Base-by-base conservation (phyloP, 208 protist genomes). In the Naegleria gruberi region DNA sequence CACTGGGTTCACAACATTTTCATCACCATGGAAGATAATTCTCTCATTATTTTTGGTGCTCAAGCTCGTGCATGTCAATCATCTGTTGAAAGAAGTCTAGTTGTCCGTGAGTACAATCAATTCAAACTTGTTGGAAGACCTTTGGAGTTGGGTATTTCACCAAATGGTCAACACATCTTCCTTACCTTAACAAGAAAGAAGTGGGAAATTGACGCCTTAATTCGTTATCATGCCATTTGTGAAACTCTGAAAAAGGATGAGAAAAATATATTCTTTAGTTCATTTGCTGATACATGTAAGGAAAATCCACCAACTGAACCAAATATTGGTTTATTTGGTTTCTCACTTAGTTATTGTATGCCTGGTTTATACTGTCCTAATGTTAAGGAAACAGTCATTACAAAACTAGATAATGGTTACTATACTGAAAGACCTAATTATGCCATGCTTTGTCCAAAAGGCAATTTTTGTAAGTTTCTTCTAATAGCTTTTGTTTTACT, bases 141-240 rank as follows among this genome's bases (percentile, higher is more conserved):
- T 19, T 30, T 65, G 15, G 19, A 65, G 2, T 30, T 23, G 10
- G 12, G 44, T 17, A 44, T 83, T 83, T 43, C 77, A 6, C 40
- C n/a, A 44, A 83, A 83, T 83, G 82, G 82, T 41, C 82, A 87
- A 87, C 82, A 87, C 12, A 41, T 87, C 2, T 87, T 55, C 15
- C 6, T 51, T 34, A 40, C 82, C 41, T 23, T 55, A 15, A 26
- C 82, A 46, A 46, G 82, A 46, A 55, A 51, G 5, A 34, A 87
- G n/a, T 87, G 44, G 41, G 82, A 87, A 51, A 57, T 87, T 26
- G n/a, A 87, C 6, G 37, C 43, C 0, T 6, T 87, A 15, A 57
- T 0, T 10, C 26, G 82, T 41, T 87, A 55, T 55, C 6, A 40
- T n/a, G 82, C 47, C 5, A 87, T 87, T 55, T 87, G 82, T 51